These are phyloP conservation scores for Ustulina deusta DNA, from an alignment of 2,329 filamentous ascomycete species.

Conservation along the genomic window DNA sequence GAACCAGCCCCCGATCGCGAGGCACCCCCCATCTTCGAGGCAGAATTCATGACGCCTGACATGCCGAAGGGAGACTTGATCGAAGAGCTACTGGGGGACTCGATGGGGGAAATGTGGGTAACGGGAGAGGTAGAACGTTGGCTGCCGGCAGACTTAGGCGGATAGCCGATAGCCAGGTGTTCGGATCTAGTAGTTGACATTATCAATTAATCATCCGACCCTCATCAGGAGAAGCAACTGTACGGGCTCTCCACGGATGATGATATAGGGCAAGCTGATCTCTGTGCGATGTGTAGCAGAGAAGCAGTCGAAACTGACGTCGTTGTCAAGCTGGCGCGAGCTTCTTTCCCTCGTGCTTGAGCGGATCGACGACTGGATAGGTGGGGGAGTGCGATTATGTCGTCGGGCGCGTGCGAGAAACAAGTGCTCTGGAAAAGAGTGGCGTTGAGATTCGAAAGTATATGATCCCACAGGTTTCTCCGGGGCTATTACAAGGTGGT, in stretches of 20 bases:
- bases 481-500: slow-evolving; percentile 49
- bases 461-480: slow-evolving; percentile 45
- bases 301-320: slow-evolving; percentile 44
- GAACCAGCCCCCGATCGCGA: slow-evolving; percentile 90
- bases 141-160: slow-evolving; percentile 73
- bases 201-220: slow-evolving; percentile 80
- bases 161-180: slow-evolving; percentile 86
- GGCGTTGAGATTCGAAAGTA: slow-evolving; percentile 47
- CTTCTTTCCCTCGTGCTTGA: slow-evolving; percentile 39
- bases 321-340: slow-evolving; percentile 42
- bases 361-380: slow-evolving; percentile 39
- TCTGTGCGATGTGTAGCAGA: slow-evolving; percentile 40
- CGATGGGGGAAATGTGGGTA: slow-evolving; percentile 77
- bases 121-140: slow-evolving; percentile 84
- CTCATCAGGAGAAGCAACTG: slow-evolving; percentile 57
- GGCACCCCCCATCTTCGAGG: slow-evolving; percentile 69
- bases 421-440: slow-evolving; percentile 39
- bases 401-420: slow-evolving; percentile 43
- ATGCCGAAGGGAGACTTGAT: slow-evolving; percentile 80
- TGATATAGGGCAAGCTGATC: slow-evolving; percentile 45
- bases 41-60: slow-evolving; percentile 70
- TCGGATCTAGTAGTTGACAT: slow-evolving; percentile 92
- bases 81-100: slow-evolving; percentile 71
- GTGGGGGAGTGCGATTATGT: slow-evolving; percentile 43
- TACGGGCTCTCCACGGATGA: slow-evolving; percentile 49